Percentiles rank a stretch among this genome's conserved stretches.
phyloP scores from a whole-genome alignment of 2,329 filamentous ascomycete species.

The Stenocarpella maydis region DNA sequence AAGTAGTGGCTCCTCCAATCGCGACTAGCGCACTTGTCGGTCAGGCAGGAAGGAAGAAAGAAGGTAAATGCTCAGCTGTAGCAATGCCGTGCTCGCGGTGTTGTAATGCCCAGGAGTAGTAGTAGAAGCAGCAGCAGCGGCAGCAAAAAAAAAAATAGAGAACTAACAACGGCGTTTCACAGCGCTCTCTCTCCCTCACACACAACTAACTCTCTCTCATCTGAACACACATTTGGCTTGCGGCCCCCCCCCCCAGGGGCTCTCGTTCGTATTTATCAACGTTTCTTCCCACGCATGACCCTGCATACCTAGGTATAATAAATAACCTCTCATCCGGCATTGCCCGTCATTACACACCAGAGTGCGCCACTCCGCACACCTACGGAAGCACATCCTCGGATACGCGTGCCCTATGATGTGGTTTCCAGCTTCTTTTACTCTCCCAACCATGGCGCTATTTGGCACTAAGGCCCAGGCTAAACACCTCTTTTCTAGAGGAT shows the following conservation, averaged over 20 bases:
- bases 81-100: too few species aligned
- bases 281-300: neutral
- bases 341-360: conserved; percentile 3
- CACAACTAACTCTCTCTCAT: too few species aligned
- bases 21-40: conserved; percentile 12
- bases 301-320: neutral
- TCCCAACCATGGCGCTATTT: neutral
- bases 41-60: neutral
- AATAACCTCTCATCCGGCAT: conserved; percentile 1
- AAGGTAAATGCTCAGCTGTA: too few species aligned
- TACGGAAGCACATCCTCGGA: neutral
- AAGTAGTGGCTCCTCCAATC: conserved; percentile 13
- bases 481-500: conserved; percentile 6
- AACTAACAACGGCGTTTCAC: too few species aligned
- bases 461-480: too few species aligned
- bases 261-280: conserved; percentile 11
- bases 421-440: neutral
- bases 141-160: too few species aligned
- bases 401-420: neutral
- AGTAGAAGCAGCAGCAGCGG: neutral
- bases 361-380: conserved; percentile 2
- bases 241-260: neutral
- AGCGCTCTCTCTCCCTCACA: too few species aligned
- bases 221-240: neutral
- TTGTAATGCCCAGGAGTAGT: neutral